These are phyloP conservation scores for Arachis monticola DNA, from an alignment of 331 rosid species.

Conservation along the genomic window DNA sequence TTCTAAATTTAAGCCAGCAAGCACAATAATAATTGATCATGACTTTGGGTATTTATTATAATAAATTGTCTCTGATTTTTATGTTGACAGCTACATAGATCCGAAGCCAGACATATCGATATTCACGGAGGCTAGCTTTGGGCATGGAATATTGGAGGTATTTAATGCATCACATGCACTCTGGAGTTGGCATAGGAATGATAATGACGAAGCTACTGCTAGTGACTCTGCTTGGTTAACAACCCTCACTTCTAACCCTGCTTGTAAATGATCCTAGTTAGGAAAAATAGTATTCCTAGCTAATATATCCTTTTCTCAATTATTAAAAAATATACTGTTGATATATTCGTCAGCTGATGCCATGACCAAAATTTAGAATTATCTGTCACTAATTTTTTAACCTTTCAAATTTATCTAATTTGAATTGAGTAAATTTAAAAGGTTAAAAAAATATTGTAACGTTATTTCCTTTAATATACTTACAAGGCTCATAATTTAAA, in stretches of 20 bases:
- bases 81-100: constrained; percentile 45
- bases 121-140: constrained; percentile 87
- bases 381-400: neutral
- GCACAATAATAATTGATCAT: too few species aligned
- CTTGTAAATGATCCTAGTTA: constrained; percentile 47
- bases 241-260: constrained; percentile 51
- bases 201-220: constrained; percentile 45
- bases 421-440: too few species aligned
- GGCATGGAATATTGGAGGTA: constrained; percentile 73
- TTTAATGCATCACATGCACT: constrained; percentile 68
- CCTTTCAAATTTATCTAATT: too few species aligned
- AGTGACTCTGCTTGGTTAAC: constrained; percentile 65
- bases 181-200: constrained; percentile 84
- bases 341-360: neutral
- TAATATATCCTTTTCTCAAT: neutral
- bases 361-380: neutral
- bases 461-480: too few species aligned
- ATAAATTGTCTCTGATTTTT: neutral
- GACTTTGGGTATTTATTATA: neutral
- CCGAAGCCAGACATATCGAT: constrained; percentile 73
- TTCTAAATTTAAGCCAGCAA: too few species aligned
- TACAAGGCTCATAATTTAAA: too few species aligned
- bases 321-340: neutral
- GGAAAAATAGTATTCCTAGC: neutral
- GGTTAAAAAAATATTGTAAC: too few species aligned